phyloP scores from a whole-genome alignment of 495 filamentous ascomycete genomes.

The Lasiosphaeriaceae sp. region DNA sequence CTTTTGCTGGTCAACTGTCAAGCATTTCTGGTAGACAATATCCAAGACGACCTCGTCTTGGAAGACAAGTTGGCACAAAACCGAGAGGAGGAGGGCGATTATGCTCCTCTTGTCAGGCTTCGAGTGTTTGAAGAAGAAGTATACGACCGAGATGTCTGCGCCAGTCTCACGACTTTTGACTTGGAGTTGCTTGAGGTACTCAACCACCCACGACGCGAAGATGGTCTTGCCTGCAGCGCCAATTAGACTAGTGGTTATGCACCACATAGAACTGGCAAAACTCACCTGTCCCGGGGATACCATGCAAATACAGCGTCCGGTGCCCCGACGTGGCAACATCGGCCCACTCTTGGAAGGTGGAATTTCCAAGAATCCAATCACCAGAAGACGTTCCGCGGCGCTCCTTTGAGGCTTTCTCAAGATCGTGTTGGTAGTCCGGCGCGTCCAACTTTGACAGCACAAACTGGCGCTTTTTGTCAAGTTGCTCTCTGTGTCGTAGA shows the following conservation, averaged over 20 bases:
- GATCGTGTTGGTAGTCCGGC: background rate
- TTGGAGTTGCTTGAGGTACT: background rate
- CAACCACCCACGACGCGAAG: background rate
- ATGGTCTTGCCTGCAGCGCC: background rate
- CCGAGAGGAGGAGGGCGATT: background rate
- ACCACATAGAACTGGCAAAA: too few relatives aligned
- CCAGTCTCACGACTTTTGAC: background rate
- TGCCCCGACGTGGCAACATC: background rate
- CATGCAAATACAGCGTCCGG: background rate
- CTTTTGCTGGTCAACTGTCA: background rate
- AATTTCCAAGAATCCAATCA: background rate
- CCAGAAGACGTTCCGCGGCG: background rate
- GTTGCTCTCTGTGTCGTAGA: background rate
- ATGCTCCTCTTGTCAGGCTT: background rate
- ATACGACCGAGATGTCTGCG: background rate
- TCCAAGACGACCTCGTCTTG: background rate
- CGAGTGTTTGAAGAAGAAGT: background rate
- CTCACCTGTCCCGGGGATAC: background rate
- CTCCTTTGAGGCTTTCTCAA: background rate
- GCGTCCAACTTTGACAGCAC: background rate
- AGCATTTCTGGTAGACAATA: background rate
- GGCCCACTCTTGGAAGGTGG: background rate
- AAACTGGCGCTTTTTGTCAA: background rate
- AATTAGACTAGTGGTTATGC: too few relatives aligned
- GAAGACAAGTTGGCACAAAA: background rate